Base-by-base conservation (phyloP, 148 eudicot genomes). In the Hydrangea macrophylla region DNA sequence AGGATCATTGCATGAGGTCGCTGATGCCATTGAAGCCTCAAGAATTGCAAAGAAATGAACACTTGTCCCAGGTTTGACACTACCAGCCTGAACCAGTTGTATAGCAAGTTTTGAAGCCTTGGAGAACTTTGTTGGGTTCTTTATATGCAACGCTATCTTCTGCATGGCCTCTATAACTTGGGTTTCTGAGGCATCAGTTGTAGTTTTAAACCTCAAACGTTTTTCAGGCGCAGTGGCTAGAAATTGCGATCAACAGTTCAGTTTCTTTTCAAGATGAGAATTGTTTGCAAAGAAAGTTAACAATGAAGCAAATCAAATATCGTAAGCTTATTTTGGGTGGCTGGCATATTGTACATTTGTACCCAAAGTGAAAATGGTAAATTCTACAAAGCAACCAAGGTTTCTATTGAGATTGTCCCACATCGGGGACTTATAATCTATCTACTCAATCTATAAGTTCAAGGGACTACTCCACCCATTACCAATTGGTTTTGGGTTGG, bases 101-200 rank as follows among this genome's bases (percentile, higher is more conserved):
- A 90, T 73, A 40, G 88, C 97, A 73, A 94, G 85, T 79, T 90
- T 94, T 26, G 98, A 94, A 18, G 98, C 98, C 81, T 90, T 94
- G 44, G 75, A 75, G 59, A 90, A 83, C 66, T 90, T 94, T 18
- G 81, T 62, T 7, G 83, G 76, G 65, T 82, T 90, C 61, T 79
- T 83, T 57, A 94, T 90, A 75, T 94, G 97, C 12, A 91, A 90
- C 28, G 96, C 81, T 77, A 94, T 88, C 81, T 88, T 94, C 79
- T 81, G 76, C 98, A 94, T 94, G 58, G 98, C 98, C 66, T 88
- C 97, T 55, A 85, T 85, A 55, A 91, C 83, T 78, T 94, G 92
- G 10, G 78, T 60, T 24, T 80, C 84, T 10, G 98, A 88, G 53
- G 97, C 88, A 79, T 94, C 98, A 5, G 96, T 88, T 1, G 90